phyloP scores from a whole-genome alignment of 768 basidiomycete species.

The Russula abietina region DNA sequence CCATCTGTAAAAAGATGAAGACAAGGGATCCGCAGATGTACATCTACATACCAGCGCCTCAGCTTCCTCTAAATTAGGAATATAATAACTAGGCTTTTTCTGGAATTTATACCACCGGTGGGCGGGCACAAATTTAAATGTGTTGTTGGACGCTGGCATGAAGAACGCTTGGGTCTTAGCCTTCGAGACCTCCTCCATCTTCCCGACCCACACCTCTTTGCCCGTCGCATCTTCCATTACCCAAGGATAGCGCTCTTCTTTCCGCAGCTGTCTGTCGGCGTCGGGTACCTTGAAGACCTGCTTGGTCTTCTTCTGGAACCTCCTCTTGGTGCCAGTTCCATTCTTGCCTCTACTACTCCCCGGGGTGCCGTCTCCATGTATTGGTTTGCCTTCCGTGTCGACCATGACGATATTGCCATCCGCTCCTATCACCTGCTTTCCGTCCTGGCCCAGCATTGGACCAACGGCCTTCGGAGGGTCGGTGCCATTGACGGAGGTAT shows the following conservation, averaged over 20 bases:
- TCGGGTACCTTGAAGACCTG: constrained; percentile 82
- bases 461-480: constrained; percentile 46
- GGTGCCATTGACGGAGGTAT: constrained; percentile 30
- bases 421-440: constrained; percentile 72
- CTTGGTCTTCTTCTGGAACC: constrained; percentile 74
- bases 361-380: constrained; percentile 38
- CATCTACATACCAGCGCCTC: constrained; percentile 55
- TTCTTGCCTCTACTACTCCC: constrained; percentile 41
- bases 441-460: constrained; percentile 77
- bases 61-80: constrained; percentile 60
- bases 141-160: constrained; percentile 73
- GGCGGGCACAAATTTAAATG: constrained; percentile 84
- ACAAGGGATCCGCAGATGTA: constrained; percentile 26
- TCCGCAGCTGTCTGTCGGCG: constrained; percentile 66
- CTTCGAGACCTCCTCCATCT: constrained; percentile 71
- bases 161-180: constrained; percentile 73
- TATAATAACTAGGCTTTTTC: constrained; percentile 70
- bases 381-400: constrained; percentile 69
- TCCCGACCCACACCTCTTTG: constrained; percentile 72
- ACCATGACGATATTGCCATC: constrained; percentile 80
- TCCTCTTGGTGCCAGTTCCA: constrained; percentile 47
- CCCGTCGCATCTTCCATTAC: constrained; percentile 77
- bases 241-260: constrained; percentile 89
- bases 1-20: constrained; percentile 36
- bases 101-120: constrained; percentile 92